A percentile compares a stretch with the other conserved stretches of the same genome.
Evolutionary conservation across 2,329 filamentous ascomycete species (phyloP).

Genomic region (Furcasterigmium furcatum): DNA sequence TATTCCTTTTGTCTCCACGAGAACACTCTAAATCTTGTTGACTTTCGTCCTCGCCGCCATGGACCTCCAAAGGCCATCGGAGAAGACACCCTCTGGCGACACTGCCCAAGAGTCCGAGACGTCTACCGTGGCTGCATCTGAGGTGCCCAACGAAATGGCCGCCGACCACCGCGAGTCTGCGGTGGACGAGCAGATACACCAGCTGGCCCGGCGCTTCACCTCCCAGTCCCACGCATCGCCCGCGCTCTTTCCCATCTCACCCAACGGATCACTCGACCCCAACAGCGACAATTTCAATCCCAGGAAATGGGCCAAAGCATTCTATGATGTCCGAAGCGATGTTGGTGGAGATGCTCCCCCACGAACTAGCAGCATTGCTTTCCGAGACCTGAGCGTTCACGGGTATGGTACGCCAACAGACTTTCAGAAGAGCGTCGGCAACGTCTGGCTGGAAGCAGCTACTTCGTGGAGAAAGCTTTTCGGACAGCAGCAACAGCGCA

Average conservation of each 20-base stretch:
- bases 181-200: conserved; percentile 15
- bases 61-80: too few relatives aligned
- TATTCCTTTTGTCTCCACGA: too few relatives aligned
- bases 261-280: conserved; percentile 30
- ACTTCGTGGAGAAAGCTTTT: too few relatives aligned
- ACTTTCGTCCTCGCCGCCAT: too few relatives aligned
- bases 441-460: conserved; percentile 26
- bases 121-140: too few relatives aligned
- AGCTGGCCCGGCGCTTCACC: conserved; percentile 23
- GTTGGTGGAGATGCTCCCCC: conserved; percentile 19
- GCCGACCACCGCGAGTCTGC: too few relatives aligned
- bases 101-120: too few relatives aligned
- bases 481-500: too few relatives aligned
- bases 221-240: conserved; percentile 15
- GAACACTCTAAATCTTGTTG: too few relatives aligned
- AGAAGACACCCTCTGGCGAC: too few relatives aligned
- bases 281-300: conserved; percentile 34
- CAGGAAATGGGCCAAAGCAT: conserved; percentile 39
- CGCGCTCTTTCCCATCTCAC: conserved; percentile 18
- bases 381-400: conserved; percentile 38
- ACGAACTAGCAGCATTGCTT: conserved; percentile 33
- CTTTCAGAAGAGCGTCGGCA: conserved; percentile 38
- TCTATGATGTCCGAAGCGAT: conserved; percentile 19
- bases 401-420: conserved; percentile 37
- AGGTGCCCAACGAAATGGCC: too few relatives aligned